Base-by-base conservation (phyloP, 192 early-diverging fungal species). In the Chytriomyces confervae region DNA sequence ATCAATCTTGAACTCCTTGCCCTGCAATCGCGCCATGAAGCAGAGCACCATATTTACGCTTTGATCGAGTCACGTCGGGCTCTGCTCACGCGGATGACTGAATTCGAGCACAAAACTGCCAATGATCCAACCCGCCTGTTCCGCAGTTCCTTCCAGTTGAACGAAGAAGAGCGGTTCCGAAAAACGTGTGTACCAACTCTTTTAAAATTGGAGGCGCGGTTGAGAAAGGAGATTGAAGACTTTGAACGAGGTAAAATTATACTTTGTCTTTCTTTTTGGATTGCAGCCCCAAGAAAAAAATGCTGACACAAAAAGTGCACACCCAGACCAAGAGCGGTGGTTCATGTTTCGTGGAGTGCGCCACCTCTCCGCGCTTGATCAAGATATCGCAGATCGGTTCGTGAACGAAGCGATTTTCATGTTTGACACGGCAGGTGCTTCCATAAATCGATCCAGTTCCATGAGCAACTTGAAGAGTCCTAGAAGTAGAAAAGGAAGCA, bases 131-230 rank as follows among this genome's bases (percentile, higher is more conserved):
- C 84, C 44, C 82, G 94, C 43, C 79, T 95, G 23, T 93, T 93
- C 66, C 84, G 89, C 64, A 80, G 86, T 23, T 94, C 93, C 0
- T 95, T 95, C 80, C 91, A 89, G 73, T 81, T 95, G n/a, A 71
- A 92, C 29, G 93, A 95, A 78, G 94, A 95, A 77, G 94, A 95
- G 53, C 86, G 88, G 79, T 95, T 92, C 82, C 76, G 94, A 43
- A 93, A 93, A 60, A 86, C 90, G 1, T 93, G 92, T 45, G 91
- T 89, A 68, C 94, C 94, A 27, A 93, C 86, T 3, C 77, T 95
- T 13, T 68, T 93, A 13, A 86, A 85, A 44, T 75, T 92, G 78
- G 94, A 95, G 75, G 73, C 83, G 36, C 68, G 73, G 8, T 79
- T 95, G 62, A 76, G 87, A 16, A 76, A 84, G 20, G 83, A 81